Conservation (phyloP, 164 flowering plant species). For the Akebia trifoliata region DNA sequence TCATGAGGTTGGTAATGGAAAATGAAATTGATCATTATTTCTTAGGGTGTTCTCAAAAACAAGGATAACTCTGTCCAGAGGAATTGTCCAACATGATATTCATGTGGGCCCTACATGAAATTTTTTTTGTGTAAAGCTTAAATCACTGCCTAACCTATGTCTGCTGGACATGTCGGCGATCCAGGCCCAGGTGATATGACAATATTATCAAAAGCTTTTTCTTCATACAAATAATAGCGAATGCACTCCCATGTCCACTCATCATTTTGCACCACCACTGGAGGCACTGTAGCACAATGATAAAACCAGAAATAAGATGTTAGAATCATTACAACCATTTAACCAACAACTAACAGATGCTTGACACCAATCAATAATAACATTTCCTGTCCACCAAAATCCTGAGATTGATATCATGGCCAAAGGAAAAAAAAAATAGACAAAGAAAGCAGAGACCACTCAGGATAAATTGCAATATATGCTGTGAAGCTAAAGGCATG, state of each 20-base stretch:
- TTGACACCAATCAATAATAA: neutral
- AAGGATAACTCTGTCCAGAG: too few relatives aligned
- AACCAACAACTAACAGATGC: neutral
- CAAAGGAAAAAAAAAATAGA: neutral
- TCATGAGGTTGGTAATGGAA: too few relatives aligned
- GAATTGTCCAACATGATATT: too few relatives aligned
- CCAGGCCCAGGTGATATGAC: slow-evolving; percentile 99
- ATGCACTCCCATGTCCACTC: slow-evolving; percentile 83
- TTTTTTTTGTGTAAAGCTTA: too few relatives aligned
- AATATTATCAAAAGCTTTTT: slow-evolving; percentile 85
- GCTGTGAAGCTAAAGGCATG: neutral
- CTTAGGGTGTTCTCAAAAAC: too few relatives aligned
- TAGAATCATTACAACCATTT: neutral
- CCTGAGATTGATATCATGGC: neutral
- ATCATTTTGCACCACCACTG: slow-evolving; percentile 85
- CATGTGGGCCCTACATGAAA: too few relatives aligned
- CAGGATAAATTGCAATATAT: neutral
- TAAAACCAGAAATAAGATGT: neutral
- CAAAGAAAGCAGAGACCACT: neutral
- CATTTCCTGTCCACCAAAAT: neutral
- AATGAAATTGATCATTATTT: too few relatives aligned
- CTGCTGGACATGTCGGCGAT: slow-evolving; percentile 74
- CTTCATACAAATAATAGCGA: slow-evolving; percentile 61
- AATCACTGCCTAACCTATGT: slow-evolving; percentile 60
- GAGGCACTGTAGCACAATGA: slow-evolving; percentile 58